Conservation (phyloP, 306 rosid species). For the Luffa aegyptiaca region DNA sequence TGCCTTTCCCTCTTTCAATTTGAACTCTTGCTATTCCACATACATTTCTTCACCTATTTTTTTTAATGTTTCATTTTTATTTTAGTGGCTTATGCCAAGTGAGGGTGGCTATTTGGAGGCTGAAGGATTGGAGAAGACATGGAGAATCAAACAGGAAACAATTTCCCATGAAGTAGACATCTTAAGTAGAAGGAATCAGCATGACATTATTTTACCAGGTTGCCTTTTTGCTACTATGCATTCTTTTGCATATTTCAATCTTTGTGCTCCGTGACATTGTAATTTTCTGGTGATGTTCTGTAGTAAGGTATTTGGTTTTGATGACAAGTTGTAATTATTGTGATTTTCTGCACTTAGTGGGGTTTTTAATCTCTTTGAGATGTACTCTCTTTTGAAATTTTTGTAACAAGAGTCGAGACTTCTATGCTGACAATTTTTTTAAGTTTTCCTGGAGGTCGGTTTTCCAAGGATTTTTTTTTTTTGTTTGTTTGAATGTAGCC, state of each 20-base stretch:
- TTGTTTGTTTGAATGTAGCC: neutral
- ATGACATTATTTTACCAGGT: slow-evolving; percentile 77
- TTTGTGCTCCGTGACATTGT: neutral
- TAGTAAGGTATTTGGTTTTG: neutral
- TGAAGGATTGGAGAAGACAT: slow-evolving; percentile 81
- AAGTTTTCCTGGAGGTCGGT: too few species aligned
- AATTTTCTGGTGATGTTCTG: neutral
- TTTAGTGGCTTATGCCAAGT: slow-evolving; percentile 82
- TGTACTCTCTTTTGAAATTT: neutral
- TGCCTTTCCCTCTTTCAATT: neutral
- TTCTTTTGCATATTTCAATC: neutral
- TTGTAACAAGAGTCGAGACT: neutral
- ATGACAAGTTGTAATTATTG: neutral
- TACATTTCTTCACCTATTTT: neutral
- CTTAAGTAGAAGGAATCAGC: slow-evolving; percentile 51
- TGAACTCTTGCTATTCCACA: neutral
- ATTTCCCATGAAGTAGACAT: slow-evolving; percentile 61
- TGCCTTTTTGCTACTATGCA: neutral
- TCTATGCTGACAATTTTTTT: neutral
- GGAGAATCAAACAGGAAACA: slow-evolving; percentile 61
- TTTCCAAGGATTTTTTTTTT: neutral
- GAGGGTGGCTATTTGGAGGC: slow-evolving; percentile 74
- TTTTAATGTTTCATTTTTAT: neutral
- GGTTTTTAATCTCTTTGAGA: neutral
- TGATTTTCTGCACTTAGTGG: neutral